phyloP scores from a whole-genome alignment of 2,329 filamentous ascomycete species.

The Phaeophleospora eucalypticola region DNA sequence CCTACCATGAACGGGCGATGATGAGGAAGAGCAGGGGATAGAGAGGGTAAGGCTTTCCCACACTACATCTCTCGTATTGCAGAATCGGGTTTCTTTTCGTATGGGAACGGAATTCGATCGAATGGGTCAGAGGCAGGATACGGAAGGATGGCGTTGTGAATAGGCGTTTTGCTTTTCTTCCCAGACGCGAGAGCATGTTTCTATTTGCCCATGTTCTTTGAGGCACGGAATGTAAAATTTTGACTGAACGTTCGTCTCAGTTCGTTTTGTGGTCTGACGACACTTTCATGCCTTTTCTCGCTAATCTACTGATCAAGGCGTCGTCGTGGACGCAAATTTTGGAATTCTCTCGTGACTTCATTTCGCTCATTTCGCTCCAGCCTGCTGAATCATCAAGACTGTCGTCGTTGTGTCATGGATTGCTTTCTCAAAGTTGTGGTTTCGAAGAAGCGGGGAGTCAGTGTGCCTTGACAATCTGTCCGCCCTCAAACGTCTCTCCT shows the following conservation, averaged over 20 bases:
- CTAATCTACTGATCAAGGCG: no score
- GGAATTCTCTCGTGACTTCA: not conserved
- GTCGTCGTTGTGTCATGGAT: not conserved
- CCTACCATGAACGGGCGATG: not conserved
- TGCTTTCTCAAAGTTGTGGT: not conserved
- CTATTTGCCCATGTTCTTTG: no score
- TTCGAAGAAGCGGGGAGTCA: conserved; percentile 6
- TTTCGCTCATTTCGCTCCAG: not conserved
- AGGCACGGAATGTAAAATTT: no score
- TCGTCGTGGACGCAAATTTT: no score
- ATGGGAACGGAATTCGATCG: not conserved
- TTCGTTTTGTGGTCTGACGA: no score
- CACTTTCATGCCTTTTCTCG: no score
- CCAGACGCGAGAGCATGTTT: no score
- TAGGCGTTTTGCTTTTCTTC: no score
- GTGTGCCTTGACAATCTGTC: conserved; percentile 48
- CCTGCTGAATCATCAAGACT: no score
- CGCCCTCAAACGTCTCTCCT: conserved; percentile 65
- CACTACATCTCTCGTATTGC: not conserved
- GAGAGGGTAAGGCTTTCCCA: conserved; percentile 2
- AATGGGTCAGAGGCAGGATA: not conserved
- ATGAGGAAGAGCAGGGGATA: conserved; percentile 1
- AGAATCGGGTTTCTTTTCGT: not conserved
- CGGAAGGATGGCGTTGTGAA: not conserved
- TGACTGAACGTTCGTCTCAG: no score